Evolutionary conservation across 441 rosid genomes (phyloP).

Genomic region (Lepidium campestre): DNA sequence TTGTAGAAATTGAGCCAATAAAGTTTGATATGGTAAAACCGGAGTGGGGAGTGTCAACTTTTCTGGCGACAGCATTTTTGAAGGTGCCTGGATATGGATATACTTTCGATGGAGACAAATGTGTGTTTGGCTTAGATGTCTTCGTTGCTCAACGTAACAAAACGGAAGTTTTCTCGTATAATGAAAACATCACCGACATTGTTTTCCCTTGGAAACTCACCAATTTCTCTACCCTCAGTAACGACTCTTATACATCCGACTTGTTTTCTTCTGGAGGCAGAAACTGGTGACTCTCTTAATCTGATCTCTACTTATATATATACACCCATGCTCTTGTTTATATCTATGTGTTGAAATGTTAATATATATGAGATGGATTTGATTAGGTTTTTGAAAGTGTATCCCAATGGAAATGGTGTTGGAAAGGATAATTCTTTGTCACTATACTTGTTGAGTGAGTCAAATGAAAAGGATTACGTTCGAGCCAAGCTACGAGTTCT

Average conservation of each 20-base stretch:
- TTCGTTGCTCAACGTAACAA: slow-evolving; percentile 6
- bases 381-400: slow-evolving; percentile 11
- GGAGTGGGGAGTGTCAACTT: not conserved
- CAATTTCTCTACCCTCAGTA: not conserved
- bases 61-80: rapidly evolving
- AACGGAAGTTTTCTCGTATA: not conserved
- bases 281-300: slow-evolving; percentile 9
- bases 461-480: slow-evolving; percentile 1
- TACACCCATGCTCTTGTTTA: not conserved
- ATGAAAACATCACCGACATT: not conserved
- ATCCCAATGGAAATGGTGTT: slow-evolving; percentile 13
- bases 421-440: slow-evolving; percentile 6
- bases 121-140: slow-evolving; percentile 15
- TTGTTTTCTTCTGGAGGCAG: not conserved
- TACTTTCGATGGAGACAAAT: not conserved
- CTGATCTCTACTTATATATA: not conserved
- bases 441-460: slow-evolving; percentile 11
- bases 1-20: not conserved
- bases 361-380: not conserved
- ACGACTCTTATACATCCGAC: not conserved
- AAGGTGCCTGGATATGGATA: not conserved
- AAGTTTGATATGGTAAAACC: not conserved
- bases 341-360: not conserved
- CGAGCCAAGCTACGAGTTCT: slow-evolving; percentile 10
- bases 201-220: not conserved